Evolutionary conservation across 768 basidiomycete genomes (phyloP), one percentile per base, ranked within the genome.

Genomic region (Nevesoporus exiguus): DNA sequence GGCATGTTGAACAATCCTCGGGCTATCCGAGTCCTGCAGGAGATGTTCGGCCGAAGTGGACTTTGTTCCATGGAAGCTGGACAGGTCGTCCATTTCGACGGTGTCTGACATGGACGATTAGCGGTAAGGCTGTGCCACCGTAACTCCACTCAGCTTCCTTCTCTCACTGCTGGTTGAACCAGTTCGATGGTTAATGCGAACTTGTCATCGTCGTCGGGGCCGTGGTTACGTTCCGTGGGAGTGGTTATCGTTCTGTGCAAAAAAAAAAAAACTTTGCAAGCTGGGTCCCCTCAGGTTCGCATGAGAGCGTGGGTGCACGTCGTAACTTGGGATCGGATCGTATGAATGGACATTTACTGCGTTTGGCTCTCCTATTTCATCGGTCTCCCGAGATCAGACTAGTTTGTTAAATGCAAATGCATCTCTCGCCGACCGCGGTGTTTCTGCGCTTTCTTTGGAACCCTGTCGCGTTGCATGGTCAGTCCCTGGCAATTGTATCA

Each of bases 1-100:
- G 40, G 54, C 53, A 40, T 39, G 52, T 29, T 54, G 58, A n/a
- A 24, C 21, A 13, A 51, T 41, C 25, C 61, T 47, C 47, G 52
- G 17, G 36, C 21, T 34, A 22, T 44, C 21, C n/a, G n/a, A n/a
- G 25, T 56, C 24, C 21, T 22, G 45, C 42, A 59, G 40, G 14
- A 37, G 46, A 22, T 49, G 47, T 45, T 63, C 60, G 27, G 63
- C 37, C 51, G 54, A 56, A 19, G 50, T 21, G 36, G 47, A 43
- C 37, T 51, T 50, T 43, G 31, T 37, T 30, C 24, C 15, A 19
- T 21, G 56, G 43, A 15, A 48, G 30, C 45, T 36, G n/a, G 71
- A 63, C 39, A 78, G 55, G 58, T 77, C 72, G 17, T 73, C 68
- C 61, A 80, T 63, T 61, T 78, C 77, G 33, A 78, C 66, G 43